phyloP scores from a whole-genome alignment of 495 filamentous ascomycete species.

The Tuber brumale region DNA sequence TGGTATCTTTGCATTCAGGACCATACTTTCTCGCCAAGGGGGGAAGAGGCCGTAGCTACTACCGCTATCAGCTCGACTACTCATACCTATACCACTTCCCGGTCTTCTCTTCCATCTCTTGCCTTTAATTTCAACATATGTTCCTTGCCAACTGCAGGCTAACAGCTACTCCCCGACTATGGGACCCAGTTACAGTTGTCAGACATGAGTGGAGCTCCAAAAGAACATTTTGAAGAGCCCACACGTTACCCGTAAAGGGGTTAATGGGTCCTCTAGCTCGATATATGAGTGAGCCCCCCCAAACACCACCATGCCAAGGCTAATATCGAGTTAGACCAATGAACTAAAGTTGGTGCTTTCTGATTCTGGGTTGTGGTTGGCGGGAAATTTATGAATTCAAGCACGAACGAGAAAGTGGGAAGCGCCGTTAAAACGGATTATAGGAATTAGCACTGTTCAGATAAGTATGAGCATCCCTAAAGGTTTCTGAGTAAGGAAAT shows the following conservation, averaged over 20 bases:
- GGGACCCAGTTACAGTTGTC: constrained; percentile 14
- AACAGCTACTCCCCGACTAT: too few species aligned
- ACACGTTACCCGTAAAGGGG: constrained; percentile 37
- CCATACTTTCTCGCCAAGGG: not conserved
- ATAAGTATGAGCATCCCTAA: constrained; percentile 1
- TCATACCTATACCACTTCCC: constrained; percentile 15
- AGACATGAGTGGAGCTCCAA: constrained; percentile 31
- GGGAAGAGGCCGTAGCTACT: constrained; percentile 16
- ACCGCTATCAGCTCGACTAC: constrained; percentile 16
- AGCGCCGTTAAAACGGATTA: constrained; percentile 40
- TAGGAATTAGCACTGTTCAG: constrained; percentile 40
- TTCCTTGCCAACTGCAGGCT: too few species aligned
- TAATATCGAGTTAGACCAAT: too few species aligned
- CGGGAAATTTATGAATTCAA: constrained; percentile 18
- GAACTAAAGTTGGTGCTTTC: too few species aligned
- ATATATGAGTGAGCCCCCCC: constrained; percentile 21
- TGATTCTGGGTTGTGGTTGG: not conserved
- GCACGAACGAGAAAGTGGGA: constrained; percentile 35
- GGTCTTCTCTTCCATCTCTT: constrained; percentile 26
- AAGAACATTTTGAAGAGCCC: constrained; percentile 40
- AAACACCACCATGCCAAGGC: too few species aligned
- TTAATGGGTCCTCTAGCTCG: constrained; percentile 43
- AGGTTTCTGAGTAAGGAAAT: too few species aligned
- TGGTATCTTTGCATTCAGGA: too few species aligned
- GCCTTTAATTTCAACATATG: constrained; percentile 39